These are phyloP conservation scores for Erythrobasidium hasegawianum DNA, from an alignment of 1,284 basidiomycete genomes.

Conservation along the genomic window DNA sequence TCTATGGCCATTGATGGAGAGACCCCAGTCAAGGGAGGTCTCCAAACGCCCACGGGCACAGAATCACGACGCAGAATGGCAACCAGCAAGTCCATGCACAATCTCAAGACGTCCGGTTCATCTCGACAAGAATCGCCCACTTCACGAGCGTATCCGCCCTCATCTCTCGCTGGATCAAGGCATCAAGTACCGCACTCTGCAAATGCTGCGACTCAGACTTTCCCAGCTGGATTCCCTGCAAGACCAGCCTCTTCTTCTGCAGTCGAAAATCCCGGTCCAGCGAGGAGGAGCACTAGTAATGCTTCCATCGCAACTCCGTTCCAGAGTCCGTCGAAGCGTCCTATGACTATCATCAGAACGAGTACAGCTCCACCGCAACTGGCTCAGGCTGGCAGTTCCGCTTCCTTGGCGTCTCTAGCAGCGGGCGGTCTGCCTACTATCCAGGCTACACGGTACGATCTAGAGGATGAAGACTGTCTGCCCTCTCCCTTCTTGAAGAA, in stretches of 20 bases:
- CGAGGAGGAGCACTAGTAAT: constrained; percentile 4
- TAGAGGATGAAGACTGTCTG: constrained; percentile 72
- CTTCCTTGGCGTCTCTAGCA: constrained; percentile 47
- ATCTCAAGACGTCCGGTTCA: constrained; percentile 37
- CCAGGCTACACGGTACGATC: constrained; percentile 56
- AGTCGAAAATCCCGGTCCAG: constrained; percentile 14
- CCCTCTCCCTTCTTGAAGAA: constrained; percentile 73
- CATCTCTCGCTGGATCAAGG: constrained; percentile 10
- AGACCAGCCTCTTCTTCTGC: constrained; percentile 29
- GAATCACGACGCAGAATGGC: constrained; percentile 40
- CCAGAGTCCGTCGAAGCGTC: constrained; percentile 15
- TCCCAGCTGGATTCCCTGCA: neutral
- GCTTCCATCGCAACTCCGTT: constrained; percentile 14
- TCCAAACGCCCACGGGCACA: constrained; percentile 16
- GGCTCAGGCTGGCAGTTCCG: constrained; percentile 33
- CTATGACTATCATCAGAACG: constrained; percentile 11
- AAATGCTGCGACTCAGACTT: neutral
- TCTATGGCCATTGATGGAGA: constrained; percentile 36
- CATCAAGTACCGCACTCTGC: constrained; percentile 14
- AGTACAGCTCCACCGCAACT: constrained; percentile 28
- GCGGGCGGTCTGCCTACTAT: constrained; percentile 14
- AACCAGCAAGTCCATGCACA: constrained; percentile 43
- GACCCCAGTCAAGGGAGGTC: constrained; percentile 40
- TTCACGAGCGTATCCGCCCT: constrained; percentile 22
- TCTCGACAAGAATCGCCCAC: constrained; percentile 26